Base-by-base conservation (phyloP, 257 asterid species). In the Coffea canephora region DNA sequence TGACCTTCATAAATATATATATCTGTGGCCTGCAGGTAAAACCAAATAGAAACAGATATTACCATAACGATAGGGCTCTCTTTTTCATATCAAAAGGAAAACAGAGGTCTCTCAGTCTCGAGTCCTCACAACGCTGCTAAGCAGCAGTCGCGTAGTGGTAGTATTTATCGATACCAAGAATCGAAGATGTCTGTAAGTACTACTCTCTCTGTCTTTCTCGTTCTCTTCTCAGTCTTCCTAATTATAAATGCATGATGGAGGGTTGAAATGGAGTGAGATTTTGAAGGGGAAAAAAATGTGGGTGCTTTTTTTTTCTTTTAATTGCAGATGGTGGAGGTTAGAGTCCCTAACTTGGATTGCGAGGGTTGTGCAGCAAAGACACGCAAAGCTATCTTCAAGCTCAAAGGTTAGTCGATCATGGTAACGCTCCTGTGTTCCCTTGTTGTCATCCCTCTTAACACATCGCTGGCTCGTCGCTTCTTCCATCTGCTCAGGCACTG, bases 311-410 rank as follows among this genome's bases (percentile, higher is more conserved):
- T 0, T 34, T 16, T 45, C 8, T 76, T 73, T 0, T 1, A 52
- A 57, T 64, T 55, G 82, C 65, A 91, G 93, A 88, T 88, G 93
- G 88, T 92, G 72, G 97, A 91, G 73, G 88, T 92, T 43, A 88
- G 96, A 85, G 97, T 92, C 84, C 97, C 97, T 25, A 92, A 92
- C 81, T 82, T 92, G 90, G 97, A 92, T 61, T 92, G 97, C 68
- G 93, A 91, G 68, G 97, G 97, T 49, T 92, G 97, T 80, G 97
- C 96, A 61, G 4, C 81, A 5, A 92, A 92, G 89, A 84, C 89
- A 19, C 88, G 91, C 55, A 91, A 82, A 85, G 91, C 97, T 59
- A 75, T 91, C 5, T 83, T 86, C 86, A 92, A 92, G 83, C 94
- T 92, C 83, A 89, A 92, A 91, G 97, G 97, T 90, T 61, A 25